phyloP scores from a whole-genome alignment of 192 early-diverging fungal genomes.

The Linnemannia hyalina region DNA sequence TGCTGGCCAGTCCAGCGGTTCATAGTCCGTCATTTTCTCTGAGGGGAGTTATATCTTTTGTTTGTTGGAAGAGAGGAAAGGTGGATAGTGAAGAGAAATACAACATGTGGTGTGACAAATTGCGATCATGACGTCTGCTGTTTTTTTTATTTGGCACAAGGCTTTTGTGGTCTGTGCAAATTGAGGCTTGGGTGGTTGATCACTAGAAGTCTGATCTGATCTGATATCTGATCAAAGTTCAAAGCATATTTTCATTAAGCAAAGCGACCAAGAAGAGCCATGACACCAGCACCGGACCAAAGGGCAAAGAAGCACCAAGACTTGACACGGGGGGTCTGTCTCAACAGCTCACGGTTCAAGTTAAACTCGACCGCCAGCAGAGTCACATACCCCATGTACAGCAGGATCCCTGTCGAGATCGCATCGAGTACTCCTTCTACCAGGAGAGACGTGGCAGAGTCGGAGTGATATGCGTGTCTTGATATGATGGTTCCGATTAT shows the following conservation, averaged over 20 bases:
- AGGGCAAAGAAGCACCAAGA: constrained; percentile 69
- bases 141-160: background rate
- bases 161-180: background rate
- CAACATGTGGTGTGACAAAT: background rate
- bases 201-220: background rate
- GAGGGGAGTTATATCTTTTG: background rate
- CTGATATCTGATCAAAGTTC: background rate
- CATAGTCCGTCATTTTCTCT: background rate
- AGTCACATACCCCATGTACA: constrained; percentile 83
- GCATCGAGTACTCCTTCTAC: constrained; percentile 81
- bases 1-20: constrained; percentile 21
- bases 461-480: constrained; percentile 63
- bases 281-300: constrained; percentile 78
- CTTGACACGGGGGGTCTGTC: constrained; percentile 51
- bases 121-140: background rate
- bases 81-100: background rate
- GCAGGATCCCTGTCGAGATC: constrained; percentile 82
- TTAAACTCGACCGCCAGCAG: constrained; percentile 81
- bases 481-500: constrained; percentile 80
- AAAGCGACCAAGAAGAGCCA: constrained; percentile 76
- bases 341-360: constrained; percentile 57
- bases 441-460: constrained; percentile 64
- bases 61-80: background rate
- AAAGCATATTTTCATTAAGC: constrained; percentile 1
- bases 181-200: background rate